Conservation (phyloP, 495 filamentous ascomycete species). For the Zalerion maritima region DNA sequence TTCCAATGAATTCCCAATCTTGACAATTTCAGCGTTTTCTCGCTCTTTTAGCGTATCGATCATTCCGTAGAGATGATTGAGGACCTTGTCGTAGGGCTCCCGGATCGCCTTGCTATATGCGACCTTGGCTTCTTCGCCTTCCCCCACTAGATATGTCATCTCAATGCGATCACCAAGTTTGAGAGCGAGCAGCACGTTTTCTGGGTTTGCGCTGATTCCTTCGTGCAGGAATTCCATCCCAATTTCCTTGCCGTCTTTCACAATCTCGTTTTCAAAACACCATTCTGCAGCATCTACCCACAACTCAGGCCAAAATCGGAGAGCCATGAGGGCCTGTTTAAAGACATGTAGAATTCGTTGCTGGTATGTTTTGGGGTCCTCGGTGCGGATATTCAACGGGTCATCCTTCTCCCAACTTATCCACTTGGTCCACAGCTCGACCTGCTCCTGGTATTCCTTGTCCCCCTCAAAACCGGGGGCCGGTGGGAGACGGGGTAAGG, state of each 20-base stretch:
- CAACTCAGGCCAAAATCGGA: conserved; percentile 85
- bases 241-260: conserved; percentile 47
- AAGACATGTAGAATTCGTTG: conserved; percentile 75
- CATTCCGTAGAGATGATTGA: conserved; percentile 72
- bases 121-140: conserved; percentile 52
- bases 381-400: conserved; percentile 65
- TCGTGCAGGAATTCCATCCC: conserved; percentile 54
- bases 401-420: conserved; percentile 89
- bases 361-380: conserved; percentile 58
- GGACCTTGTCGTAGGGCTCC: conserved; percentile 66
- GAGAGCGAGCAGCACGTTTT: conserved; percentile 79
- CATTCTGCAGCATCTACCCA: conserved; percentile 95
- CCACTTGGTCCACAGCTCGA: conserved; percentile 88
- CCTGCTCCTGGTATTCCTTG: conserved; percentile 67
- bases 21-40: conserved; percentile 54
- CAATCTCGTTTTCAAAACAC: conserved; percentile 61
- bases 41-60: conserved; percentile 57
- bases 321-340: conserved; percentile 84
- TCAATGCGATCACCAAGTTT: conserved; percentile 81
- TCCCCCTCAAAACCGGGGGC: conserved; percentile 76
- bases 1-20: conserved; percentile 48
- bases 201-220: conserved; percentile 79
- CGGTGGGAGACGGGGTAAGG: conserved; percentile 67
- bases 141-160: conserved; percentile 48
- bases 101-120: conserved; percentile 59